Evolutionary conservation across 2,329 filamentous ascomycete species (phyloP), one percentile per base, ranked within the genome.

Genomic region (Talaromyces sp.): DNA sequence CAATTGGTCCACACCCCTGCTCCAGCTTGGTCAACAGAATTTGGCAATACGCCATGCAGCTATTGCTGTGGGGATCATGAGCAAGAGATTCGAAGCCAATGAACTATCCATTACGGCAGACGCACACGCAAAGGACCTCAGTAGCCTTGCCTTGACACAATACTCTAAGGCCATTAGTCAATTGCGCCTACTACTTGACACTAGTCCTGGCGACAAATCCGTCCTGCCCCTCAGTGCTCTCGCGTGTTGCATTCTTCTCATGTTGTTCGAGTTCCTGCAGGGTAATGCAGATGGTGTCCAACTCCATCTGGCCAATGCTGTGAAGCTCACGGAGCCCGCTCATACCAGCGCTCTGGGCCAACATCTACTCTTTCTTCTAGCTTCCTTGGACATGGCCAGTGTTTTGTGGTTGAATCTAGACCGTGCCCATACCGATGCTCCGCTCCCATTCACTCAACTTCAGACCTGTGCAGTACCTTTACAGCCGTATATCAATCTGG

Each of bases 201-300:
- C 43, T 19, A 11, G 43, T 22, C n/a, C n/a, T 13, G 43, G 43
- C n/a, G 43, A 45, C 43, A 45, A 45, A 13, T 45, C 43, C n/a
- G 10, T 45, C 19, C 22, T 45, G 43, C 43, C 27, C 7, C 41
- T 25, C 25, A 49, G 17, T 50, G 43, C 43, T 17, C 58, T 27
- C n/a, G 27, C 58, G 9, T 61, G 58, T 31, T 61, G 58, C 17
- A 22, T 61, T 8, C 58, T 61, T 1, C 58, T 61, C 10, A 61
- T 49, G 19, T 17, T 61, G 19, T 61, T 61, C 11, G 58, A 61
- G 31, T 61, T 61, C 27, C 31, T 61, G 43, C 58, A 61, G 11
- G 58, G 58, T 45, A 61, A 61, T 27, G 41, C 58, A 31, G 19
- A 33, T 49, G 58, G 58, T 7, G 41, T 49, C 3, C 58, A 11